Base-by-base conservation (phyloP, 208 protist species). In the Vickermania spadyakhi region DNA sequence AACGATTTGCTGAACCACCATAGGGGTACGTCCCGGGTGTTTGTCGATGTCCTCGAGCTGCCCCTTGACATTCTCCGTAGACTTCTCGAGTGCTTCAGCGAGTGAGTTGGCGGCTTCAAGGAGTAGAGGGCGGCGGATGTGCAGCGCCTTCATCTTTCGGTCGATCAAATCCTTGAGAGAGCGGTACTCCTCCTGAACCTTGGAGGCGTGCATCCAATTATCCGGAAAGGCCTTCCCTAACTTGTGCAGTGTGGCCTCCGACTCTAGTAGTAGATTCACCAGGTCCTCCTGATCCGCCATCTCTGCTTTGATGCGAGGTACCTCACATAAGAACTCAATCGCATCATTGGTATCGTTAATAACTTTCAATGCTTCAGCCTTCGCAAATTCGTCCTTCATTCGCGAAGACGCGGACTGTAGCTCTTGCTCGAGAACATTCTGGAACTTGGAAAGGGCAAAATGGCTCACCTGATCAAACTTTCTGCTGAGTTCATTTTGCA, bases 141-240 rank as follows among this genome's bases (percentile, higher is more conserved):
- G 77, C 28, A 98, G 62, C 11, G 82, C 74, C 60, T 91, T 92
- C 29, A 96, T 79, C 73, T 97, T 96, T 36, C 83, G 74, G 5
- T 84, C 81, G 26, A 99, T 79, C 28, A 98, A 81, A 41, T 98
- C 91, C 23, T 85, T 85, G 42, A 98, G 89, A 11, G 95, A 81
- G 22, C 54, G 71, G 81, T 89, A 98, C 72, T 98, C 97, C 42
- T 91, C 84, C 23, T 92, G 82, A 18, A 99, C 69, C 50, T 82
- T 75, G 22, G 94, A 75, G 31, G 72, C 77, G 62, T 91, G 81
- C 28, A 98, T 77, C 96, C 97, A 99, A 54, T 88, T 87, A 2
- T 84, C 71, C 5, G 96, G 96, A 52, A 98, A 96, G 28, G 80
- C 58, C 81, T 96, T 80, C 27, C 83, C 81, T 52, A 98, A 82